These are phyloP conservation scores for Dacryopinax primogenitus DNA, from an alignment of 768 basidiomycete species.

Conservation along the genomic window DNA sequence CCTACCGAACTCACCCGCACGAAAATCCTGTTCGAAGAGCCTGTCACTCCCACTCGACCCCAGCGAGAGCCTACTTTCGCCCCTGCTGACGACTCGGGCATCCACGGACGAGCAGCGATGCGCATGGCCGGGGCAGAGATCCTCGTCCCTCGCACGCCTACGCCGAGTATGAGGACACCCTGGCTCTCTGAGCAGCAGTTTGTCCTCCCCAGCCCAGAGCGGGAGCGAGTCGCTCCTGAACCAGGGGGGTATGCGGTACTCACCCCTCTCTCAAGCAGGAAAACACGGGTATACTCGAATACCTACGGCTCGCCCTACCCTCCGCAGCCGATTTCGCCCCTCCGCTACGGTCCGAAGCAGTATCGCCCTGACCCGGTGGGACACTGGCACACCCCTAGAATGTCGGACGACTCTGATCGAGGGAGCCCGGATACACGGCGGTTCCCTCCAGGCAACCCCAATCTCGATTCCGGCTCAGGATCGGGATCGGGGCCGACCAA, in stretches of 20 bases:
- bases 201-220: neutral
- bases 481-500: too few relatives aligned
- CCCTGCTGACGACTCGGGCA: conserved; percentile 1
- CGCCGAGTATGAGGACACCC: neutral
- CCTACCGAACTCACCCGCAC: neutral
- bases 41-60: neutral
- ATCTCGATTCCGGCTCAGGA: too few relatives aligned
- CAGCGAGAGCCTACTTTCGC: neutral
- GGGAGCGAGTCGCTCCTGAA: neutral
- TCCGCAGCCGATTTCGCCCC: neutral
- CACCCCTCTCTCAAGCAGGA: neutral
- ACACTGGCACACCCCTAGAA: neutral
- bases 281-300: neutral
- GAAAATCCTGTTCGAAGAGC: neutral
- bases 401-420: neutral
- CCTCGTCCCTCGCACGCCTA: neutral
- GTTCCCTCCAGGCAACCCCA: too few relatives aligned
- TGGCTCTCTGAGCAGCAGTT: neutral
- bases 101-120: neutral
- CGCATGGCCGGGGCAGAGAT: conserved; percentile 3
- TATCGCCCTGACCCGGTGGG: neutral
- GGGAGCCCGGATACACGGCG: too few relatives aligned
- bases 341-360: neutral
- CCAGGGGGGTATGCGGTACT: neutral
- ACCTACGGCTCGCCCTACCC: neutral